Evolutionary conservation across 805 yeast genomes (phyloP).

Genomic region (Spathaspora sp.): DNA sequence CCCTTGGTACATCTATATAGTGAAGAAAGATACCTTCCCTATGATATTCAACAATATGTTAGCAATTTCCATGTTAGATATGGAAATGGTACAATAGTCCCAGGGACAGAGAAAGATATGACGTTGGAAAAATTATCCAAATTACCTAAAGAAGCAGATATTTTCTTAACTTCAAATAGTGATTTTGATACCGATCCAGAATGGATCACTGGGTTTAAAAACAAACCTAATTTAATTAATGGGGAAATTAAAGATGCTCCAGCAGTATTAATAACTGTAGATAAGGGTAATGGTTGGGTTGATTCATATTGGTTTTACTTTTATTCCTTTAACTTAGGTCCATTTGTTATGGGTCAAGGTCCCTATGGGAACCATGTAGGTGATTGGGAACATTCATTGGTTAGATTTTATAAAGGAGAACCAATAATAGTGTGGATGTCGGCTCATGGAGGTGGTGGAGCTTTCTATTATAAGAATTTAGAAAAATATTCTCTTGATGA

Average conservation of each 20-base stretch:
- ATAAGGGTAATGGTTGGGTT: conserved; percentile 91
- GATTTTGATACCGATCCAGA: conserved; percentile 73
- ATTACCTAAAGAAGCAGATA: conserved; percentile 21
- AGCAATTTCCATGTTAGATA: conserved; percentile 58
- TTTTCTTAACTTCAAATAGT: conserved; percentile 61
- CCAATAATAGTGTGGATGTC: conserved; percentile 94
- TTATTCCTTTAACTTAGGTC: conserved; percentile 91
- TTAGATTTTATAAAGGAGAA: conserved; percentile 73
- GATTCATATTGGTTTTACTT: conserved; percentile 97
- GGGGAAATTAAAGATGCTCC: conserved; percentile 79
- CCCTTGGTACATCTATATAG: conserved; percentile 85
- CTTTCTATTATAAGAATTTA: conserved; percentile 71
- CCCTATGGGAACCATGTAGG: conserved; percentile 98
- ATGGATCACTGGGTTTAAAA: conserved; percentile 76
- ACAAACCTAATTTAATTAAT: conserved; percentile 64
- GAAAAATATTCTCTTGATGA: conserved; percentile 53
- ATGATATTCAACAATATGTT: conserved; percentile 70
- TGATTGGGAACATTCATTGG: conserved; percentile 96
- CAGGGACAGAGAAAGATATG: conserved; percentile 30
- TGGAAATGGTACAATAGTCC: conserved; percentile 42
- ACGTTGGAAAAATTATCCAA: conserved; percentile 29
- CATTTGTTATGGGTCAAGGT: conserved; percentile 95
- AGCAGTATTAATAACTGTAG: conserved; percentile 76
- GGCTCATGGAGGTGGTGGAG: conserved; percentile 97
- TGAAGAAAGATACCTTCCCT: conserved; percentile 84